These are phyloP conservation scores for Filobasidium uniguttulatum DNA, from an alignment of 1,284 basidiomycete species.

Conservation along the genomic window DNA sequence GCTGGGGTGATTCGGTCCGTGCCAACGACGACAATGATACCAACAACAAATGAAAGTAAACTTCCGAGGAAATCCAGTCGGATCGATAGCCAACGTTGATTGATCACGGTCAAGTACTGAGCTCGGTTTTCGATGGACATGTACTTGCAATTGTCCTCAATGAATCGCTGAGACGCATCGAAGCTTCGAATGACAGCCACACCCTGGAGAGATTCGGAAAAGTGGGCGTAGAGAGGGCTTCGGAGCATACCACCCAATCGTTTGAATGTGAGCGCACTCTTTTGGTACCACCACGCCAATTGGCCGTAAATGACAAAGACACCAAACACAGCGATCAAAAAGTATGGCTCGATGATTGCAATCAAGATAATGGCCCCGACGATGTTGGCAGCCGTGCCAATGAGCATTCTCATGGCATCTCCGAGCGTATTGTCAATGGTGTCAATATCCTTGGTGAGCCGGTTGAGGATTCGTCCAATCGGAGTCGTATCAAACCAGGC, in stretches of 20 bases:
- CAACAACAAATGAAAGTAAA: slow-evolving; percentile 60
- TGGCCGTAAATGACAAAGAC: slow-evolving; percentile 45
- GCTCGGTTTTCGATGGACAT: slow-evolving; percentile 81
- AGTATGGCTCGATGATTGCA: slow-evolving; percentile 64
- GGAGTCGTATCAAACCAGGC: slow-evolving; percentile 84
- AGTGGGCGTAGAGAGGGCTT: slow-evolving; percentile 62
- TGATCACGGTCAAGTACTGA: slow-evolving; percentile 70
- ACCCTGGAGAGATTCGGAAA: slow-evolving; percentile 75
- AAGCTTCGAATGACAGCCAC: slow-evolving; percentile 79
- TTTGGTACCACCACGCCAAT: slow-evolving; percentile 67
- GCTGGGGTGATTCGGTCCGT: slow-evolving; percentile 56
- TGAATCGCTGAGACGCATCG: slow-evolving; percentile 55
- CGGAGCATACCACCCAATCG: slow-evolving; percentile 43
- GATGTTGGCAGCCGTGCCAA: slow-evolving; percentile 50
- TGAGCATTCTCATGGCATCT: slow-evolving; percentile 64
- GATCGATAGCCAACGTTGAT: slow-evolving; percentile 58
- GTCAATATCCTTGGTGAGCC: slow-evolving; percentile 26
- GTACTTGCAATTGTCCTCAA: slow-evolving; percentile 56
- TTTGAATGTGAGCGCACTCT: slow-evolving; percentile 80
- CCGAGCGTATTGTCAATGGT: slow-evolving; percentile 37
- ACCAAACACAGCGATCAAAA: slow-evolving; percentile 56
- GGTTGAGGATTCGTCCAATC: slow-evolving; percentile 49
- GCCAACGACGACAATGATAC: slow-evolving; percentile 61
- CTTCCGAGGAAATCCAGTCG: slow-evolving; percentile 73
- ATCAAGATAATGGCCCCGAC: slow-evolving; percentile 64